These are phyloP conservation scores for Carex sylvatica DNA, from an alignment of 202 grass and related monocot genomes.

Conservation along the genomic window DNA sequence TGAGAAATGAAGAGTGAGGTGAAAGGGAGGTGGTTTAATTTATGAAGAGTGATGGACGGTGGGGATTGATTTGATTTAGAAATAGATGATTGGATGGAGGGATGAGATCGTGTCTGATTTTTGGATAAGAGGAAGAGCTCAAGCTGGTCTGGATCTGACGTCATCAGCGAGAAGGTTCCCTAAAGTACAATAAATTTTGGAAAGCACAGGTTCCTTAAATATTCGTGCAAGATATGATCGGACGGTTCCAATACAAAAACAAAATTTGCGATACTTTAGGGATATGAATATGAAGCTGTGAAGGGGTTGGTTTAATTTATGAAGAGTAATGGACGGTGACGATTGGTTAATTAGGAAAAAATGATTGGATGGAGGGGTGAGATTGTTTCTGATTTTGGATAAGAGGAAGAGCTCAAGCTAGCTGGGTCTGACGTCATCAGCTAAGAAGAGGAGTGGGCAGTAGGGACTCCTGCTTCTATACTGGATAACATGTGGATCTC, in stretches of 20 bases:
- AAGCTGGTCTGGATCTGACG: slow-evolving; percentile 13
- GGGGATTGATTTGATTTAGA: background rate
- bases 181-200: too few species aligned
- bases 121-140: slow-evolving; percentile 20
- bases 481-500: background rate
- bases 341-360: background rate
- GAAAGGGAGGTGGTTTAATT: background rate
- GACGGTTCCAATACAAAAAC: too few species aligned
- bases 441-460: background rate
- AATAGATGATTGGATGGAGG: background rate
- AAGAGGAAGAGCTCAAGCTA: background rate
- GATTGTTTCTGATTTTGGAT: slow-evolving; percentile 8
- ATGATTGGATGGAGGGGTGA: background rate
- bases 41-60: slow-evolving; percentile 14
- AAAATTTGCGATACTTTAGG: too few species aligned
- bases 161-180: background rate
- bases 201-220: too few species aligned
- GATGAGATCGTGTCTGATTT: background rate
- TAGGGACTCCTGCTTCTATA: slow-evolving; percentile 7
- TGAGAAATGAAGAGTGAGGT: background rate
- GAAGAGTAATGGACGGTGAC: slow-evolving; percentile 2
- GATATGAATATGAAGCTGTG: background rate
- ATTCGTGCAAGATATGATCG: too few species aligned
- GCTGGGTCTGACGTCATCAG: slow-evolving; percentile 21
- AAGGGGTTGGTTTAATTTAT: background rate